Evolutionary conservation across 148 eudicot species (phyloP).

Genomic region (Fagopyrum homotropicum): DNA sequence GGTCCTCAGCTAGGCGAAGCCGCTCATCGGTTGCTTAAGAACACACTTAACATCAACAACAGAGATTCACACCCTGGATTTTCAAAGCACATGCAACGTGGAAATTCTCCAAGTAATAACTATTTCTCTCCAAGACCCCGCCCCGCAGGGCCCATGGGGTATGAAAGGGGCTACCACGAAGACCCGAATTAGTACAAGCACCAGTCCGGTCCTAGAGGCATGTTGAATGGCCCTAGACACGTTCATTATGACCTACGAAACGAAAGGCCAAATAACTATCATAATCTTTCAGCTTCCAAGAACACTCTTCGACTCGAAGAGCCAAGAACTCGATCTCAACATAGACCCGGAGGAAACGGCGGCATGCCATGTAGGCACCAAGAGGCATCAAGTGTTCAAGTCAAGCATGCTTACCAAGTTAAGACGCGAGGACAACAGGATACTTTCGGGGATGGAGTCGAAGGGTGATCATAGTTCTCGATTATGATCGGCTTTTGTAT

Average conservation of each 20-base stretch:
- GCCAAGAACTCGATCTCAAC: slow-evolving; percentile 18
- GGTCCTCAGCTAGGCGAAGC: slow-evolving; percentile 84
- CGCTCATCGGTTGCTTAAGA: slow-evolving; percentile 75
- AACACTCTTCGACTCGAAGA: slow-evolving; percentile 44
- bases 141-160: slow-evolving; percentile 62
- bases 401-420: slow-evolving; percentile 46
- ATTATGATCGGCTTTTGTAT: not conserved
- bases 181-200: slow-evolving; percentile 28
- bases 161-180: slow-evolving; percentile 44
- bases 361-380: slow-evolving; percentile 24
- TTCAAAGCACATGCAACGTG: slow-evolving; percentile 27
- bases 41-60: slow-evolving; percentile 57
- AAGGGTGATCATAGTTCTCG: not conserved
- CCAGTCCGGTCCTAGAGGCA: slow-evolving; percentile 24
- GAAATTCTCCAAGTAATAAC: slow-evolving; percentile 32
- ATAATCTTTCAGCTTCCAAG: slow-evolving; percentile 38
- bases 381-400: slow-evolving; percentile 42
- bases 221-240: slow-evolving; percentile 23
- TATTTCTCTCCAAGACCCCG: slow-evolving; percentile 40
- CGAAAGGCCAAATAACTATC: slow-evolving; percentile 36
- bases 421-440: slow-evolving; percentile 31
- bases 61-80: slow-evolving; percentile 31
- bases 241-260: too few relatives aligned
- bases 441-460: slow-evolving; percentile 19
- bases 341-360: slow-evolving; percentile 28